These are phyloP conservation scores for Saururus chinensis DNA, from an alignment of 164 flowering plant species.

Conservation along the genomic window DNA sequence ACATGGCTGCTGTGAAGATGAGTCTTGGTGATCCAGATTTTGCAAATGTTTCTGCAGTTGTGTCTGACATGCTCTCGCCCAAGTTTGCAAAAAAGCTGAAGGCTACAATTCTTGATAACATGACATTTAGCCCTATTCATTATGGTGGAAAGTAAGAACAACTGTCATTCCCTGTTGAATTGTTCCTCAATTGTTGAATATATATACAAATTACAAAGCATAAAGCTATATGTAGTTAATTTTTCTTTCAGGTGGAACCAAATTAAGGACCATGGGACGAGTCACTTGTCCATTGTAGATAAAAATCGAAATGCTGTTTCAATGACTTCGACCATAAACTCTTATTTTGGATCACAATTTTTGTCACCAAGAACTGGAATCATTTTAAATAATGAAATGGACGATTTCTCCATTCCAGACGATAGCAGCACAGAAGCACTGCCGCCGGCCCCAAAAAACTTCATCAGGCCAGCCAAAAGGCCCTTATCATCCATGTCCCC, in stretches of 20 bases:
- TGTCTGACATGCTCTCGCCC: slow-evolving; percentile 50
- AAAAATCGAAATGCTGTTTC: slow-evolving; percentile 51
- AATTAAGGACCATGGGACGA: slow-evolving; percentile 54
- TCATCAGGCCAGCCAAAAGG: slow-evolving; percentile 45
- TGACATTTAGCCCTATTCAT: slow-evolving; percentile 33
- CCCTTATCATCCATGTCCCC: slow-evolving; percentile 77
- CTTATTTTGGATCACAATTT: slow-evolving; percentile 39
- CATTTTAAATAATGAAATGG: slow-evolving; percentile 71
- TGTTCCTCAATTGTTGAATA: not conserved
- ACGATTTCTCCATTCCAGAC: slow-evolving; percentile 54
- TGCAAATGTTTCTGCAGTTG: slow-evolving; percentile 23
- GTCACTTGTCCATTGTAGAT: slow-evolving; percentile 52
- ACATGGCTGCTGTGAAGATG: slow-evolving; percentile 44
- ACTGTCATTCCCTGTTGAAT: not conserved
- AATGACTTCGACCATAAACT: slow-evolving; percentile 51
- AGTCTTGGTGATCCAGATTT: slow-evolving; percentile 72
- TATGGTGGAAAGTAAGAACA: slow-evolving; percentile 39
- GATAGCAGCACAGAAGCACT: slow-evolving; percentile 8
- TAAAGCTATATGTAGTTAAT: not conserved
- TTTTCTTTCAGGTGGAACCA: slow-evolving; percentile 43
- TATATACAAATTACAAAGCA: not conserved
- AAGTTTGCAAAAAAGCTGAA: slow-evolving; percentile 38
- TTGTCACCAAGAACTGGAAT: slow-evolving; percentile 57
- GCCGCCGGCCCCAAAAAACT: slow-evolving; percentile 56
- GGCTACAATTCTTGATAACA: slow-evolving; percentile 36